A percentile compares a stretch with the other conserved stretches of the same genome.
Evolutionary conservation across 805 yeast species (phyloP).

Genomic region (Metschnikowia proteae): DNA sequence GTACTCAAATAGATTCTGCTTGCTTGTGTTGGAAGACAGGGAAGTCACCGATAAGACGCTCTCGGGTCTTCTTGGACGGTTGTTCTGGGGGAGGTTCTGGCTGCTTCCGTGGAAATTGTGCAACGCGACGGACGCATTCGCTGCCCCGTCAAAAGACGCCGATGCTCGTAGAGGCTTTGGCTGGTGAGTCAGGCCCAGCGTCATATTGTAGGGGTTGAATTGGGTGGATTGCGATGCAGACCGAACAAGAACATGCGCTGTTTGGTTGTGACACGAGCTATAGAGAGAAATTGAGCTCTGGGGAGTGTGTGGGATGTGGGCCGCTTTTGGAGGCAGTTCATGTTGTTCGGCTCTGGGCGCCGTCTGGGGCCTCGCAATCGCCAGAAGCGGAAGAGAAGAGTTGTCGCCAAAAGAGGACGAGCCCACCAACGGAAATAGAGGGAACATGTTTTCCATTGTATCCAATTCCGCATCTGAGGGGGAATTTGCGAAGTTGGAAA

Average conservation of each 20-base stretch:
- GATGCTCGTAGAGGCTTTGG: conserved; percentile 6
- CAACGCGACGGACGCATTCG: neutral
- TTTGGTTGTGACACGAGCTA: neutral
- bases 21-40: conserved; percentile 28
- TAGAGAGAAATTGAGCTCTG: neutral
- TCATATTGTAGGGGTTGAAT: neutral
- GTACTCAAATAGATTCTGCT: conserved; percentile 14
- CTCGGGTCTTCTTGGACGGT: conserved; percentile 37
- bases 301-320: neutral
- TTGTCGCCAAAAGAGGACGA: conserved; percentile 33
- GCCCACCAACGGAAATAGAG: conserved; percentile 43
- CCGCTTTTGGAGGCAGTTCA: neutral
- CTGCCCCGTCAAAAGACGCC: conserved; percentile 3
- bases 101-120: conserved; percentile 12
- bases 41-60: conserved; percentile 39
- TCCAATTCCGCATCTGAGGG: conserved; percentile 24
- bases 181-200: conserved; percentile 1
- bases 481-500: conserved; percentile 13
- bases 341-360: neutral
- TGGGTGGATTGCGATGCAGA: conserved; percentile 3
- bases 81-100: conserved; percentile 7
- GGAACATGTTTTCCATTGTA: conserved; percentile 35
- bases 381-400: conserved; percentile 34
- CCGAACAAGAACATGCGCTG: neutral
- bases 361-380: conserved; percentile 20